Percentiles rank a stretch among this genome's conserved stretches.
Conservation (phyloP, 2,329 filamentous ascomycete genomes). For the Orbilia ellipsospora region DNA sequence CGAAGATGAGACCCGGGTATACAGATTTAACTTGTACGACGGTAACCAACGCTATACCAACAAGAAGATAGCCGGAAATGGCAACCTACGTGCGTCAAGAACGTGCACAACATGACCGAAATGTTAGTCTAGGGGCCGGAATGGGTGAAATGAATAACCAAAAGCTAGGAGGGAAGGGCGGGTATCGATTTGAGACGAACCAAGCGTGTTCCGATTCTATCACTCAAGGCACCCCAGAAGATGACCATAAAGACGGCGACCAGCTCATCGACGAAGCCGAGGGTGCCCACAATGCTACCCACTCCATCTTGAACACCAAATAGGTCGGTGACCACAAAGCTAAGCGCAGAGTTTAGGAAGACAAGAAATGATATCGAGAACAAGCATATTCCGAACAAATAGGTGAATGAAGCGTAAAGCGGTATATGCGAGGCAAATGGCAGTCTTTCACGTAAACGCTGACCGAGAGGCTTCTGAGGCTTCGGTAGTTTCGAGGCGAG, state of each 20-base stretch:
- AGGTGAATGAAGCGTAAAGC: slow-evolving; percentile 65
- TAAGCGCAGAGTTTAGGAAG: slow-evolving; percentile 85
- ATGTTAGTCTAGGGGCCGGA: slow-evolving; percentile 8
- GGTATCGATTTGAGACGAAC: slow-evolving; percentile 20
- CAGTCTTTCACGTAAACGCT: slow-evolving; percentile 45
- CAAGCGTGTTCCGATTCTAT: slow-evolving; percentile 77
- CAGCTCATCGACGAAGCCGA: slow-evolving; percentile 86
- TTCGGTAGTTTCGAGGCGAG: slow-evolving; percentile 51
- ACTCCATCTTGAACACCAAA: slow-evolving; percentile 78
- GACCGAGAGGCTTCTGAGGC: slow-evolving; percentile 36
- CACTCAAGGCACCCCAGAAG: slow-evolving; percentile 80
- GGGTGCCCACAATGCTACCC: slow-evolving; percentile 82
- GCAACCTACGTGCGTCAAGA: slow-evolving; percentile 64
- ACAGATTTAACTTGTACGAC: slow-evolving; percentile 88
- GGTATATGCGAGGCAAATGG: slow-evolving; percentile 47
- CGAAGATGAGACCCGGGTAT: slow-evolving; percentile 87
- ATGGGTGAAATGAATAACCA: neutral
- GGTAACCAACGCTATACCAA: slow-evolving; percentile 78
- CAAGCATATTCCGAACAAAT: slow-evolving; percentile 82
- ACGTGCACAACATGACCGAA: slow-evolving; percentile 27
- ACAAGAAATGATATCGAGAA: slow-evolving; percentile 91
- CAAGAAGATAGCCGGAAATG: slow-evolving; percentile 82
- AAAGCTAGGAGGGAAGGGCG: neutral
- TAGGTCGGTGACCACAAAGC: slow-evolving; percentile 85
- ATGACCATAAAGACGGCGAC: slow-evolving; percentile 84